Percentiles rank a stretch among this genome's conserved stretches.
Conservation (phyloP, 495 filamentous ascomycete genomes). For the Pseudevernia furfuracea region DNA sequence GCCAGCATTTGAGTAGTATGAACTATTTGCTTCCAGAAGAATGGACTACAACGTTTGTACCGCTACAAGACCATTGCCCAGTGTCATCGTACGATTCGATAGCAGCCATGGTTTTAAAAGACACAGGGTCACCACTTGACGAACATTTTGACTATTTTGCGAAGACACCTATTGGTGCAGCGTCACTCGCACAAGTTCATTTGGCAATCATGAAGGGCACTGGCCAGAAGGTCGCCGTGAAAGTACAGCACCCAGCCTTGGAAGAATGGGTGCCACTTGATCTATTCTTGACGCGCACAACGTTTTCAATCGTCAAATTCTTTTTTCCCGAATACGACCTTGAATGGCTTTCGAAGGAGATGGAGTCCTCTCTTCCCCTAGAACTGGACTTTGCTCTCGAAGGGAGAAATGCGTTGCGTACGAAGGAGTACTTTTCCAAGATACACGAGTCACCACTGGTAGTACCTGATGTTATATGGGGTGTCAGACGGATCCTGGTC, state of each 20-base stretch:
- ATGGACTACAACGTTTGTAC: constrained; percentile 95
- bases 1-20: constrained; percentile 94
- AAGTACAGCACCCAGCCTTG: constrained; percentile 87
- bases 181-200: constrained; percentile 92
- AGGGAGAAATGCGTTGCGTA: constrained; percentile 73
- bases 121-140: constrained; percentile 71
- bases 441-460: constrained; percentile 68
- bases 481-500: constrained; percentile 79
- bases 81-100: constrained; percentile 88
- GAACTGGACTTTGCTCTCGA: constrained; percentile 89
- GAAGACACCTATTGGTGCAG: constrained; percentile 73
- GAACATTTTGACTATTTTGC: constrained; percentile 84
- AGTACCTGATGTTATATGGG: constrained; percentile 87
- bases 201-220: constrained; percentile 76
- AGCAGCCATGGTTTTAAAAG: constrained; percentile 70
- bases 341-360: constrained; percentile 89
- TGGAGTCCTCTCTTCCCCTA: constrained; percentile 81
- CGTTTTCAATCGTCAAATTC: constrained; percentile 78
- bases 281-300: constrained; percentile 75
- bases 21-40: constrained; percentile 88
- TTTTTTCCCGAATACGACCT: constrained; percentile 98
- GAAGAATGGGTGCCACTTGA: constrained; percentile 91
- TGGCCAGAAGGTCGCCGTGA: constrained; percentile 90
- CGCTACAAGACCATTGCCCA: constrained; percentile 91
- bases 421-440: constrained; percentile 66